These are phyloP conservation scores for Austroboletus novae-zelandiae DNA, from an alignment of 1,284 basidiomycete genomes.

Conservation along the genomic window DNA sequence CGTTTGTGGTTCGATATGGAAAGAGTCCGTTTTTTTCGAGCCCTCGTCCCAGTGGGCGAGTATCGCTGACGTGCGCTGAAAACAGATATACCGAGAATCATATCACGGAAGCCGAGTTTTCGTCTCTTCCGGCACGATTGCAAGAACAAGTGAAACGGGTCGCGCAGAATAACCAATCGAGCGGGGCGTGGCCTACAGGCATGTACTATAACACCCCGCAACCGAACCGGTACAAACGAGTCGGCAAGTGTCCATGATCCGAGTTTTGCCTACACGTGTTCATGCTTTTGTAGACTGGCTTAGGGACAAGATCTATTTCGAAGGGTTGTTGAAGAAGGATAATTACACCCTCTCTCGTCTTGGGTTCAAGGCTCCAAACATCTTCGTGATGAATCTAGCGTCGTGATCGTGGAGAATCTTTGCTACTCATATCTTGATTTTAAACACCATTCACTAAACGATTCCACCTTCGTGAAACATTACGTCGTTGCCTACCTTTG, in stretches of 20 bases:
- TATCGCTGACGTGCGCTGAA: constrained; percentile 9
- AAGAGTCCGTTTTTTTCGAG: constrained; percentile 52
- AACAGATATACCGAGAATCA: constrained; percentile 63
- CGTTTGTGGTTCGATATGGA: constrained; percentile 62
- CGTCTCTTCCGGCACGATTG: constrained; percentile 52
- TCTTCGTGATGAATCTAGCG: constrained; percentile 58
- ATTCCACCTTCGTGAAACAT: too few species aligned
- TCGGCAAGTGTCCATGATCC: constrained; percentile 45
- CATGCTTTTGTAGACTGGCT: constrained; percentile 59
- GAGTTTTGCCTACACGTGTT: neutral
- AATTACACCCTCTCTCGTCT: constrained; percentile 56
- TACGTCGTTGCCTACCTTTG: too few species aligned
- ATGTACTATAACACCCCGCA: constrained; percentile 48
- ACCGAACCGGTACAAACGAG: constrained; percentile 52
- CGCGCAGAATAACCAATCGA: constrained; percentile 42
- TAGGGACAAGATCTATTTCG: constrained; percentile 67
- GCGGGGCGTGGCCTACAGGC: constrained; percentile 32
- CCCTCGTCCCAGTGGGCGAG: neutral
- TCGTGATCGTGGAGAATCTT: constrained; percentile 17
- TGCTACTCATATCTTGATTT: too few species aligned
- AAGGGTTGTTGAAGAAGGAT: constrained; percentile 60
- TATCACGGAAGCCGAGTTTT: constrained; percentile 66
- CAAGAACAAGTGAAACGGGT: constrained; percentile 70
- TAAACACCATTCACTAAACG: too few species aligned
- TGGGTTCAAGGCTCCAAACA: constrained; percentile 73